phyloP scores from a whole-genome alignment of 2,329 filamentous ascomycete species.

The Thermoascus crustaceus region DNA sequence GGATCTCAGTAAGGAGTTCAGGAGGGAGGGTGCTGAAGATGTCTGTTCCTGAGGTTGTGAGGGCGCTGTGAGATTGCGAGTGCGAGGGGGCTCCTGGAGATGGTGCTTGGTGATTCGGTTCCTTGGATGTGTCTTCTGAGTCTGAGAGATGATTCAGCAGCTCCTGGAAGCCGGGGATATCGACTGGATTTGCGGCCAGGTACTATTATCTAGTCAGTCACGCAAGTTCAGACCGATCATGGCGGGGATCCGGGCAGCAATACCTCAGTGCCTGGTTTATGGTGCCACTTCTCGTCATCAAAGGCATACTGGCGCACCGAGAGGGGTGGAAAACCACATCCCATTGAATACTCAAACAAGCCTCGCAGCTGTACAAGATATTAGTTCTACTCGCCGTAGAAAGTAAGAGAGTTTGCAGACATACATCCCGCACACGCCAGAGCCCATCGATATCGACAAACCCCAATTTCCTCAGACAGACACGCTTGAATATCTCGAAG shows the following conservation, averaged over 20 bases:
- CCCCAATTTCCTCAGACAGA: not conserved
- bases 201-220: not conserved
- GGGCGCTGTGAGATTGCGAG: not conserved
- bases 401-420: not conserved
- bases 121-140: too few species aligned
- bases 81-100: too few species aligned
- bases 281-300: slow-evolving; percentile 3
- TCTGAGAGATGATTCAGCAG: not conserved
- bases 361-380: not conserved
- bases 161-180: not conserved
- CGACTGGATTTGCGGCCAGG: not conserved
- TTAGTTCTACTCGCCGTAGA: not conserved
- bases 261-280: slow-evolving; percentile 7
- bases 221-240: not conserved
- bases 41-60: not conserved
- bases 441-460: slow-evolving; percentile 2
- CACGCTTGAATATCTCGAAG: slow-evolving; percentile 8
- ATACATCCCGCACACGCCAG: not conserved
- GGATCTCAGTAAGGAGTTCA: slow-evolving; percentile 3
- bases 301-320: slow-evolving; percentile 2
- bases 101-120: too few species aligned
- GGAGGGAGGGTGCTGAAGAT: slow-evolving; percentile 2
- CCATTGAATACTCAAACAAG: not conserved
- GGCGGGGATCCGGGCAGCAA: slow-evolving; percentile 3
- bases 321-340: not conserved